A percentile compares a stretch with the other conserved stretches of the same genome.
Evolutionary conservation across 164 flowering plant genomes (phyloP).

Genomic region (Vitis riparia): DNA sequence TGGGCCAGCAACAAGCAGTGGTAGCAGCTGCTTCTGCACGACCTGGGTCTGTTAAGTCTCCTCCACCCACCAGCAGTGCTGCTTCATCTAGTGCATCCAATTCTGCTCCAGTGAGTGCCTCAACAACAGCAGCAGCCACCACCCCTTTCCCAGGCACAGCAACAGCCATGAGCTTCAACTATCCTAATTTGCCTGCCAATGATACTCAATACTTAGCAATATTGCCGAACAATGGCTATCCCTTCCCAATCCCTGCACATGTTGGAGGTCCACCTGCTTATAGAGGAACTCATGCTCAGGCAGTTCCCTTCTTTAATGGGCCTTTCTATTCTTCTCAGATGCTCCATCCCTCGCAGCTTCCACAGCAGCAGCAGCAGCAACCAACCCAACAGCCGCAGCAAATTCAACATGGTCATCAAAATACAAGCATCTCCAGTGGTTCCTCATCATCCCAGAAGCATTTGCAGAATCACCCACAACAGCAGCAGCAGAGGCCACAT

Average conservation of each 20-base stretch:
- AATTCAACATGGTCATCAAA: conserved; percentile 56
- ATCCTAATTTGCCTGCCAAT: conserved; percentile 62
- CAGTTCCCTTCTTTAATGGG: conserved; percentile 78
- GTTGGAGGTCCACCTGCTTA: conserved; percentile 74
- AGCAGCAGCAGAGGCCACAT: conserved; percentile 47
- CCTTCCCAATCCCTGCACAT: conserved; percentile 76
- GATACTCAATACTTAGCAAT: conserved; percentile 90
- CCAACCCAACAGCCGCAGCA: conserved; percentile 47
- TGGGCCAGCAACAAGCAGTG: conserved; percentile 81
- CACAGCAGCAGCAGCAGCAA: conserved; percentile 42
- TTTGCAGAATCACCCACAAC: conserved; percentile 39
- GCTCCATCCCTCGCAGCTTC: conserved; percentile 84
- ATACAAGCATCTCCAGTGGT: conserved; percentile 62
- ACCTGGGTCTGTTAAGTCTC: conserved; percentile 48
- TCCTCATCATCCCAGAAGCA: conserved; percentile 89
- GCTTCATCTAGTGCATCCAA: conserved; percentile 33
- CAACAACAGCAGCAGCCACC: conserved; percentile 33
- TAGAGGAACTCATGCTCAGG: conserved; percentile 67
- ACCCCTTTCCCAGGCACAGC: conserved; percentile 17
- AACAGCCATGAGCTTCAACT: conserved; percentile 74
- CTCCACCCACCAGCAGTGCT: conserved; percentile 23
- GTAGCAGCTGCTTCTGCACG: conserved; percentile 52
- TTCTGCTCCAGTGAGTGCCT: conserved; percentile 40
- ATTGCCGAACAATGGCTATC: conserved; percentile 71
- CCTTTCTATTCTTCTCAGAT: conserved; percentile 86